phyloP scores from a whole-genome alignment of 768 basidiomycete species.

The Lentinula edodes region DNA sequence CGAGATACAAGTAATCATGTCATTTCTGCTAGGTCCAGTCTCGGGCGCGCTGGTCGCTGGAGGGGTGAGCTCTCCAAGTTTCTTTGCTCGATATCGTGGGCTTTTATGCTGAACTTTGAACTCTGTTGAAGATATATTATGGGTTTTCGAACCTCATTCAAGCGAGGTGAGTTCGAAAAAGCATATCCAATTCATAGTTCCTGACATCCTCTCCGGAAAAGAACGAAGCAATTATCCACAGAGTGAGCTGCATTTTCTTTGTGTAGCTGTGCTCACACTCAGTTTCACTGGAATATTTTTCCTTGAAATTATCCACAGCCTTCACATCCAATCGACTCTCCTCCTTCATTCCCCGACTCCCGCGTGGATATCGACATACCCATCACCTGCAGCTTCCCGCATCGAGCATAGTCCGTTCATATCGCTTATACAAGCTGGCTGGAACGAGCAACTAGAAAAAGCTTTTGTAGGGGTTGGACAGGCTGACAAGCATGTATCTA shows the following conservation, averaged over 20 bases:
- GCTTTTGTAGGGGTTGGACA: constrained; percentile 36
- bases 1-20: neutral
- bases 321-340: constrained; percentile 45
- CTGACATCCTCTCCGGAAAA: neutral
- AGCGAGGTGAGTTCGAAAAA: constrained; percentile 34
- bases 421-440: constrained; percentile 43
- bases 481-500: constrained; percentile 41
- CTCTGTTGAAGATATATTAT: constrained; percentile 50
- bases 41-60: constrained; percentile 66
- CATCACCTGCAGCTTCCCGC: constrained; percentile 49
- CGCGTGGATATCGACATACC: constrained; percentile 23
- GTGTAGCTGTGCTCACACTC: no score
- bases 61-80: constrained; percentile 36
- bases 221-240: constrained; percentile 36
- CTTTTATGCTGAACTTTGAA: no score
- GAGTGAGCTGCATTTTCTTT: constrained; percentile 38
- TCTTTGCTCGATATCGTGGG: no score
- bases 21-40: constrained; percentile 54
- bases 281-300: neutral
- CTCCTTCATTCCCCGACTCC: constrained; percentile 45
- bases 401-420: constrained; percentile 42
- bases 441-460: constrained; percentile 53
- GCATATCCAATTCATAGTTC: neutral
- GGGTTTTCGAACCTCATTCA: constrained; percentile 64
- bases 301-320: constrained; percentile 22